phyloP scores from a whole-genome alignment of 495 filamentous ascomycete species.

The Cercophora newfieldiana region DNA sequence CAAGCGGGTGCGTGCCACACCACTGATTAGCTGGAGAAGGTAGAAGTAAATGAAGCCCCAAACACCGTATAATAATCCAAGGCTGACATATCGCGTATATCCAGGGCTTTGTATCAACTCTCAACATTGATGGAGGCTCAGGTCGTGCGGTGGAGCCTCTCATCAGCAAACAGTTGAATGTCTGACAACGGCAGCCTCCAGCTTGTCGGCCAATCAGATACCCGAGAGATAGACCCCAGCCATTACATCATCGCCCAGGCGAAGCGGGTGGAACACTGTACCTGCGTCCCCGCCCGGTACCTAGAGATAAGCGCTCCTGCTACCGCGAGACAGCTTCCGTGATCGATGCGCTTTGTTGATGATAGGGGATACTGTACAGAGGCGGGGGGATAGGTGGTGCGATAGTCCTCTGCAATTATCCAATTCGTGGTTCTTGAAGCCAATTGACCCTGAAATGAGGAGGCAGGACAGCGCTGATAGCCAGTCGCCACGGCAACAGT shows the following conservation, averaged over 20 bases:
- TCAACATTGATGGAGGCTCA: too few species aligned
- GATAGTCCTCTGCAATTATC: too few species aligned
- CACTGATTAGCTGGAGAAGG: background rate
- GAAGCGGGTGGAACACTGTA: background rate
- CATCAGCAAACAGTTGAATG: too few species aligned
- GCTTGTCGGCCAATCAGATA: background rate
- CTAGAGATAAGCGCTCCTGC: background rate
- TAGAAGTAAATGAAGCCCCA: background rate
- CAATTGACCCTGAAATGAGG: background rate
- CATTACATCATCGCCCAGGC: constrained; percentile 6
- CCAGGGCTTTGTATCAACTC: too few species aligned
- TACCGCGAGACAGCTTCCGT: too few species aligned
- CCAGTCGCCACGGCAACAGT: constrained; percentile 3
- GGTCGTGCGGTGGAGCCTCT: background rate
- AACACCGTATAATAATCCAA: too few species aligned
- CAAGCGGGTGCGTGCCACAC: background rate
- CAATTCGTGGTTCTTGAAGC: background rate
- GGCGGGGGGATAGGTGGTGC: too few species aligned
- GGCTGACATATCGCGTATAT: too few species aligned
- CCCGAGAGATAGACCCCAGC: background rate
- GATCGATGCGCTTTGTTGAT: too few species aligned
- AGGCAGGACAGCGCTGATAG: background rate
- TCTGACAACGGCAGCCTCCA: background rate
- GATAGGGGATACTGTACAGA: background rate
- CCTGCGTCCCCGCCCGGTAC: background rate